These are phyloP conservation scores for Dentipellis fragilis DNA, from an alignment of 768 basidiomycete genomes.

Conservation along the genomic window DNA sequence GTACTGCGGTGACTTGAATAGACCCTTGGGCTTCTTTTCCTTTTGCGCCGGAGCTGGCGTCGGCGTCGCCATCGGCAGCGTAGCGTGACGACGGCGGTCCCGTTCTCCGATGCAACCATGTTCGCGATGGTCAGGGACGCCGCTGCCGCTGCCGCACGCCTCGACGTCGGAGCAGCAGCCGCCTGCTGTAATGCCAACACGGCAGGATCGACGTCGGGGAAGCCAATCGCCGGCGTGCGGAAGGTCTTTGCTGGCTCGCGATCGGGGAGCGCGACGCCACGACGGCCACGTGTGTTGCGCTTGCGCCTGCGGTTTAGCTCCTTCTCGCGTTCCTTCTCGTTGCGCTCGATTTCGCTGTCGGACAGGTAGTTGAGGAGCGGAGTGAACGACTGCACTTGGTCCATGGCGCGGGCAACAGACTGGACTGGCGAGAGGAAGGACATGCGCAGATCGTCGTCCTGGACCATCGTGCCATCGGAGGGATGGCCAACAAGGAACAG, in stretches of 20 bases:
- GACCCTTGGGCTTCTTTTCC: constrained; percentile 59
- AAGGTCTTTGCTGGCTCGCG: constrained; percentile 88
- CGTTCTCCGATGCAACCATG: constrained; percentile 89
- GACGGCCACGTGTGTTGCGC: constrained; percentile 70
- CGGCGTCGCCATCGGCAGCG: constrained; percentile 31
- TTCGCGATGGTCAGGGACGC: constrained; percentile 80
- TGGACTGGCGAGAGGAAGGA: constrained; percentile 80
- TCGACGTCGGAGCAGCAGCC: constrained; percentile 55
- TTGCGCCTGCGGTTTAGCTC: constrained; percentile 80
- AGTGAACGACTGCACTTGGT: constrained; percentile 73
- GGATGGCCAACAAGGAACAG: constrained; percentile 86
- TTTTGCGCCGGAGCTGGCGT: constrained; percentile 34
- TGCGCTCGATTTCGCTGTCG: constrained; percentile 80
- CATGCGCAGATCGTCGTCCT: constrained; percentile 85
- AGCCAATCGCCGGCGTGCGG: constrained; percentile 81
- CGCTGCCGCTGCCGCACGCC: constrained; percentile 80
- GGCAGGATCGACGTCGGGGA: constrained; percentile 68
- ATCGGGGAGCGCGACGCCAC: constrained; percentile 81
- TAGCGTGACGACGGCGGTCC: constrained; percentile 40
- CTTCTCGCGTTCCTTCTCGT: constrained; percentile 90
- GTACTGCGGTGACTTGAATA: constrained; percentile 64
- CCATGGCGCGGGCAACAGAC: constrained; percentile 60
- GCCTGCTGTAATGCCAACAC: constrained; percentile 57
- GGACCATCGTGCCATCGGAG: constrained; percentile 64
- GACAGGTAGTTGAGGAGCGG: constrained; percentile 85